Evolutionary conservation across 495 filamentous ascomycete genomes (phyloP).

Genomic region (Jackrogersella minutella): DNA sequence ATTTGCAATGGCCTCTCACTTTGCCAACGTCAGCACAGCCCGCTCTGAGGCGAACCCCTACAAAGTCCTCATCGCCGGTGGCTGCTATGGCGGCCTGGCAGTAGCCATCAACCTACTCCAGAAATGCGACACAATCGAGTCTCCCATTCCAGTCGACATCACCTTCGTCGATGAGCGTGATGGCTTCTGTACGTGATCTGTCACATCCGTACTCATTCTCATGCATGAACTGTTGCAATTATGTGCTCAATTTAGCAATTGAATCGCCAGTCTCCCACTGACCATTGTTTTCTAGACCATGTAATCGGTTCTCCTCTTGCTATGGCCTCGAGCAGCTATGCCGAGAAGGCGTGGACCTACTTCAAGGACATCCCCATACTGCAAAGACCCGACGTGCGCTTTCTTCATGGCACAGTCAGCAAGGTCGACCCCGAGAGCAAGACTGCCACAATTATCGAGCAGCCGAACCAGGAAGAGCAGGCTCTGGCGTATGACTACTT

Average conservation of each 20-base stretch:
- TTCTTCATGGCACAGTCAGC: slow-evolving; percentile 65
- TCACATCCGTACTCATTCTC: neutral
- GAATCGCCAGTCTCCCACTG: neutral
- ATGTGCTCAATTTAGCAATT: neutral
- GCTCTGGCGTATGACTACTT: slow-evolving; percentile 69
- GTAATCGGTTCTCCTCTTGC: slow-evolving; percentile 71
- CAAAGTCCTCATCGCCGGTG: slow-evolving; percentile 65
- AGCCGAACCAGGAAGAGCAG: slow-evolving; percentile 31
- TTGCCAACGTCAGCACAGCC: slow-evolving; percentile 12
- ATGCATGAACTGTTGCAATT: slow-evolving; percentile 14
- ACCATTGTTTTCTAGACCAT: slow-evolving; percentile 53
- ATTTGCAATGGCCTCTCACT: slow-evolving; percentile 27
- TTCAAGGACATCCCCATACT: slow-evolving; percentile 68
- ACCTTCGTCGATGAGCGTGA: slow-evolving; percentile 75
- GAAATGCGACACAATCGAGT: slow-evolving; percentile 54
- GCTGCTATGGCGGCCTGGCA: slow-evolving; percentile 70
- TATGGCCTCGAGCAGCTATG: slow-evolving; percentile 62
- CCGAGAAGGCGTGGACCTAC: slow-evolving; percentile 66
- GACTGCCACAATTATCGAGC: slow-evolving; percentile 54
- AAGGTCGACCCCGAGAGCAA: slow-evolving; percentile 61
- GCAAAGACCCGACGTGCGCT: slow-evolving; percentile 57
- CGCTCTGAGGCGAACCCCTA: slow-evolving; percentile 40
- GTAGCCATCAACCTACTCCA: slow-evolving; percentile 67
- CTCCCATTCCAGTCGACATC: slow-evolving; percentile 62
- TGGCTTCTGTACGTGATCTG: slow-evolving; percentile 66